Percentiles rank a stretch among this genome's conserved stretches.
Conservation (phyloP, 2,329 filamentous ascomycete genomes). For the Chrysoporthe deuterocubensis region DNA sequence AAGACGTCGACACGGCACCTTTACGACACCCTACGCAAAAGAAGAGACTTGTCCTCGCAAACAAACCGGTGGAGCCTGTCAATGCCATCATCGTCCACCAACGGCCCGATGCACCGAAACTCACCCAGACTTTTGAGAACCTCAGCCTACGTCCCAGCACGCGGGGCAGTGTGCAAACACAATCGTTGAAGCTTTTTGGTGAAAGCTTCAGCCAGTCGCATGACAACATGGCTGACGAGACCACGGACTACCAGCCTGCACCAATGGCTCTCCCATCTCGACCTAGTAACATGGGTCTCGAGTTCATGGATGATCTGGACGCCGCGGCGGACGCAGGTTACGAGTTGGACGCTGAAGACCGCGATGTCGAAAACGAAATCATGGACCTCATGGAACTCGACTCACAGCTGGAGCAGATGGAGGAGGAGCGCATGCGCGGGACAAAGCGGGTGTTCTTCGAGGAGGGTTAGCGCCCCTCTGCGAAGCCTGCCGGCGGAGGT, state of each 20-base stretch:
- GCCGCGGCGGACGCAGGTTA: constrained; percentile 57
- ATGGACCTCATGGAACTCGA: constrained; percentile 70
- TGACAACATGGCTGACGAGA: constrained; percentile 14
- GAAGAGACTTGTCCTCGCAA: constrained; percentile 24
- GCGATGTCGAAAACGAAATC: constrained; percentile 64
- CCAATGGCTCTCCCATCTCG: constrained; percentile 20
- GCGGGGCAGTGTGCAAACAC: constrained; percentile 40
- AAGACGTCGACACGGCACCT: constrained; percentile 40
- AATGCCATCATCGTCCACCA: constrained; percentile 62
- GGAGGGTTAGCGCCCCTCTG: constrained; percentile 38
- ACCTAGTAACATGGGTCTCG: constrained; percentile 42
- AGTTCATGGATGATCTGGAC: constrained; percentile 56
- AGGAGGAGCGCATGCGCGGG: constrained; percentile 51
- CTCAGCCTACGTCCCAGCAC: constrained; percentile 50
- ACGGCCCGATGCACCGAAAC: constrained; percentile 45
- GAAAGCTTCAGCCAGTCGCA: constrained; percentile 23
- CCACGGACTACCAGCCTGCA: constrained; percentile 15
- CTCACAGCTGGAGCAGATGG: constrained; percentile 60
- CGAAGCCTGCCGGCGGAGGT: constrained; percentile 28
- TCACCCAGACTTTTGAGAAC: constrained; percentile 50
- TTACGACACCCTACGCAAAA: constrained; percentile 34
- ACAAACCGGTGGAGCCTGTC: constrained; percentile 42
- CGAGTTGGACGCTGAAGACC: constrained; percentile 49
- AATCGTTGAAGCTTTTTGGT: constrained; percentile 17
- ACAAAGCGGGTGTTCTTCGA: constrained; percentile 59